These are phyloP conservation scores for Knoxia roxburghii DNA, from an alignment of 257 asterid genomes.

Conservation along the genomic window DNA sequence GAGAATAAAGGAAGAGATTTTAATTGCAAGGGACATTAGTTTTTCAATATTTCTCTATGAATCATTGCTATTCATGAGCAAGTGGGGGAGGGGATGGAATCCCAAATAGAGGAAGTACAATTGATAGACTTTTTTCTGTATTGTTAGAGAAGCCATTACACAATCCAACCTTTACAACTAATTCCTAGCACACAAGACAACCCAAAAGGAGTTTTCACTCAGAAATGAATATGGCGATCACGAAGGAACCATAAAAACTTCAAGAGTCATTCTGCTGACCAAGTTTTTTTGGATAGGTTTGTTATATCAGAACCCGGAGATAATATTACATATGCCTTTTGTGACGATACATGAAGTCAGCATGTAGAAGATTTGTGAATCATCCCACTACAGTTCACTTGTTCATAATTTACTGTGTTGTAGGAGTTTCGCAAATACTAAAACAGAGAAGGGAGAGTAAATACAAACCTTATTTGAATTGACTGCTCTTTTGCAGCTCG, in stretches of 20 bases:
- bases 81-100: background rate
- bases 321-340: background rate
- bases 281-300: background rate
- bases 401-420: background rate
- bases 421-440: background rate
- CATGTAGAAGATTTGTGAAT: background rate
- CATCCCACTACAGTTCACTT: background rate
- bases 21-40: background rate
- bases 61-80: background rate
- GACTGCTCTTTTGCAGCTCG: conserved; percentile 97
- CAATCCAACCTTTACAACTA: background rate
- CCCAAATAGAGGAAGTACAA: background rate
- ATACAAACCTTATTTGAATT: conserved; percentile 74
- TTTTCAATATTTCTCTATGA: background rate
- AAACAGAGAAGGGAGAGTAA: background rate
- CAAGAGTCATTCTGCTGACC: too few species aligned
- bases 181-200: background rate
- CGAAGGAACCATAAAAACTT: too few species aligned
- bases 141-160: background rate
- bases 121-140: background rate
- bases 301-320: background rate
- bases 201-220: background rate
- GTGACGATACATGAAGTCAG: background rate
- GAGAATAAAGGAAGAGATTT: background rate
- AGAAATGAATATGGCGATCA: background rate